Evolutionary conservation across 148 eudicot species (phyloP), one percentile per base, ranked within the genome.

Genomic region (Simmondsia chinensis): DNA sequence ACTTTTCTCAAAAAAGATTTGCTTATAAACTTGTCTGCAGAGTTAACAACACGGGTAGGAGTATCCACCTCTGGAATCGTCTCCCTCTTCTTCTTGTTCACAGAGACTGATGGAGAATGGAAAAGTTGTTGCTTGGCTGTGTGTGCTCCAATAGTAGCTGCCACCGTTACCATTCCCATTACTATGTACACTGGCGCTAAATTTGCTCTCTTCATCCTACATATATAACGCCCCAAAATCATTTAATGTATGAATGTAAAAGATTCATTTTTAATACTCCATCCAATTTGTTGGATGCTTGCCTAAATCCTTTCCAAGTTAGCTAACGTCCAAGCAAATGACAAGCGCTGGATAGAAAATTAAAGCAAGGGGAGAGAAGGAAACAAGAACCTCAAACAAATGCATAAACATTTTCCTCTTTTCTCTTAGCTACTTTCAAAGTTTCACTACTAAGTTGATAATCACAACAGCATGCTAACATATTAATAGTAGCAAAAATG

Each of bases 1-100:
- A 70, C 39, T 25, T 70, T 70, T 33, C 71, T 65, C 32, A 70
- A 47, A 41, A 70, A 59, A 27, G 75, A 70, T 7, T 49, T 60
- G 52, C 56, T 47, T 10, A 70, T 38, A 8, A 39, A 39, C 45
- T 36, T 70, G 38, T 52, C 56, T 2, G 66, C 71, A 22, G 46
- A 39, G 2, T 35, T 30, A 16, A 50, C 52, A 14, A 57, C 42
- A 9, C 30, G 24, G 10, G 47, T 34, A 10, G 71, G 57, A 6
- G 59, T 34, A 7, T 60, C 71, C 0, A 56, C 55, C 54, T 70
- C 75, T 4, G 42, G 50, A 2, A 54, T 22, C 30, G 28, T 36
- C 34, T 27, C 66, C 39, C 75, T 50, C 46, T 40, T 60, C 39
- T 39, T 60, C 43, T 70, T 70, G 52, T 9, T 60, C 9, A 64